phyloP scores from a whole-genome alignment of 1,284 basidiomycete species.

The Melanopsichium pennsylvanicum region DNA sequence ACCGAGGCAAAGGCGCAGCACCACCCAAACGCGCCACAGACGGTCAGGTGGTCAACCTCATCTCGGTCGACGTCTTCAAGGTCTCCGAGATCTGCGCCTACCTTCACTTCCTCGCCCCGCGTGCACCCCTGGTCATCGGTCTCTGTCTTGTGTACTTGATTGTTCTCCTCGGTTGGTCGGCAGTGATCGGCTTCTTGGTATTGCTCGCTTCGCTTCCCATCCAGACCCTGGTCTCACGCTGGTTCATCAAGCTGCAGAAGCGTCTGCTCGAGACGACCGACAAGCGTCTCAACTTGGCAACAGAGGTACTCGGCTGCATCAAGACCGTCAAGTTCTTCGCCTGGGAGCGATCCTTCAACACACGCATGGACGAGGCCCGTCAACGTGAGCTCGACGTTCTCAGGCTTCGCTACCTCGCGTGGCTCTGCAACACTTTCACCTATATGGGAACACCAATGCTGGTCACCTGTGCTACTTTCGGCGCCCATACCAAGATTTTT shows the following conservation, averaged over 20 bases:
- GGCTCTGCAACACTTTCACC: slow-evolving; percentile 66
- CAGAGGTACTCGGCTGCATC: slow-evolving; percentile 70
- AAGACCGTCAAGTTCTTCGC: slow-evolving; percentile 74
- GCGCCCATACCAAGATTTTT: slow-evolving; percentile 71
- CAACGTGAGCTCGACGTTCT: slow-evolving; percentile 68
- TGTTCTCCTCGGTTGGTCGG: slow-evolving; percentile 69
- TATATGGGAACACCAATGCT: slow-evolving; percentile 72
- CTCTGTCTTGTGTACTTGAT: slow-evolving; percentile 69
- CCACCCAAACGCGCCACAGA: slow-evolving; percentile 63
- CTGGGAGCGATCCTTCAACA: slow-evolving; percentile 67
- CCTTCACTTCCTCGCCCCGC: slow-evolving; percentile 66
- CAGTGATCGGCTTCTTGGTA: slow-evolving; percentile 65
- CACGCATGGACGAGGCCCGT: slow-evolving; percentile 68
- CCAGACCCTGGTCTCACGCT: slow-evolving; percentile 66
- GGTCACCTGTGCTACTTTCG: slow-evolving; percentile 76
- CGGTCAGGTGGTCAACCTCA: slow-evolving; percentile 71
- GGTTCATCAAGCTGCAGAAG: slow-evolving; percentile 69
- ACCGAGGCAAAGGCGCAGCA: slow-evolving; percentile 11
- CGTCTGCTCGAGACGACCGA: slow-evolving; percentile 70
- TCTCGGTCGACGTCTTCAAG: slow-evolving; percentile 70
- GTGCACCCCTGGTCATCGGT: slow-evolving; percentile 69
- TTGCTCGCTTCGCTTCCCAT: slow-evolving; percentile 60
- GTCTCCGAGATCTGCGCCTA: slow-evolving; percentile 53
- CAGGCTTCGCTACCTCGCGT: slow-evolving; percentile 67
- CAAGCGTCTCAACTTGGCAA: slow-evolving; percentile 69